These are phyloP conservation scores for Podosphaera aphanis DNA, from an alignment of 2,329 filamentous ascomycete genomes.

Conservation along the genomic window DNA sequence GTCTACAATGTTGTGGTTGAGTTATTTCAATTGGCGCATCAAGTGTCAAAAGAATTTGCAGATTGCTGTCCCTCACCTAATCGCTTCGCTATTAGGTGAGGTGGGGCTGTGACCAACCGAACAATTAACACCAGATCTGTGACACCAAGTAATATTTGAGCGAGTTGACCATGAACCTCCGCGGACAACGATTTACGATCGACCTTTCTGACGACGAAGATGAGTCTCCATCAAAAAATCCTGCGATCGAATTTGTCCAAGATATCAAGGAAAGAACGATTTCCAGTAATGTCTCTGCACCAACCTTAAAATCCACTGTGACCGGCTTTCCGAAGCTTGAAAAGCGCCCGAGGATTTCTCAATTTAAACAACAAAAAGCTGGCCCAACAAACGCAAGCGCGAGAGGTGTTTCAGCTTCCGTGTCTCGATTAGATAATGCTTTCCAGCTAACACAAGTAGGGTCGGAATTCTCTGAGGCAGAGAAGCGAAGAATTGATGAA, in stretches of 20 bases:
- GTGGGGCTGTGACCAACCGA: too few species aligned
- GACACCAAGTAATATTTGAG: too few species aligned
- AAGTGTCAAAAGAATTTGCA: too few species aligned
- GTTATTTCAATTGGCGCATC: too few species aligned
- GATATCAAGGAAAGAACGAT: constrained; percentile 59
- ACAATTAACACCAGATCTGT: too few species aligned
- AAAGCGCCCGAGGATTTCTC: constrained; percentile 47
- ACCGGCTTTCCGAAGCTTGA: constrained; percentile 79
- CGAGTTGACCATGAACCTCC: constrained; percentile 27
- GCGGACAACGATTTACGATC: constrained; percentile 36
- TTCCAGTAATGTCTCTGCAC: constrained; percentile 35
- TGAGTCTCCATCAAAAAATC: constrained; percentile 13
- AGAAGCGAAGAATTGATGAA: constrained; percentile 51
- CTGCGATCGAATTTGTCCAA: constrained; percentile 26
- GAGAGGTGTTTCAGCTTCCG: too few species aligned
- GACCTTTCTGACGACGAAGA: constrained; percentile 31
- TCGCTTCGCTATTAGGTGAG: too few species aligned
- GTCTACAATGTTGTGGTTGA: too few species aligned
- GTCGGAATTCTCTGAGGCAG: constrained; percentile 23
- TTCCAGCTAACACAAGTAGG: constrained; percentile 9
- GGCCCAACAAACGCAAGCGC: background rate
- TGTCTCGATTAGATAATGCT: constrained; percentile 5
- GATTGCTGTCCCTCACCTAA: too few species aligned
- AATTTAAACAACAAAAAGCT: constrained; percentile 46
- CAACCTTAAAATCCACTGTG: constrained; percentile 27